phyloP scores from a whole-genome alignment of 2,329 filamentous ascomycete species.

The Acrocalymma vagum region DNA sequence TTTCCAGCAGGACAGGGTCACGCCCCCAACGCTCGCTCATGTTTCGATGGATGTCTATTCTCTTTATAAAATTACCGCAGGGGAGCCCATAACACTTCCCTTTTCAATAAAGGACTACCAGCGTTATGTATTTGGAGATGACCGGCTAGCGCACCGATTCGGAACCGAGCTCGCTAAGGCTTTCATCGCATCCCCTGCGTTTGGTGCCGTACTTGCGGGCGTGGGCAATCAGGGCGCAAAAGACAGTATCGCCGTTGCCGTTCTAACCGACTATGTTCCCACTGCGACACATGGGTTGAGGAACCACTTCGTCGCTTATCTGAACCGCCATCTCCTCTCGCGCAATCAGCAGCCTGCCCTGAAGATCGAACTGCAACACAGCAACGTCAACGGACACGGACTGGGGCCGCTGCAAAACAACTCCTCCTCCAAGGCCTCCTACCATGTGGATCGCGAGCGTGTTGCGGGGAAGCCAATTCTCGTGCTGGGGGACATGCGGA shows the following conservation, averaged over 20 bases:
- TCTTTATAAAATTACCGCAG: conserved; percentile 24
- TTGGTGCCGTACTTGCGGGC: conserved; percentile 11
- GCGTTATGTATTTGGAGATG: conserved; percentile 34
- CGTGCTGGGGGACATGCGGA: conserved; percentile 26
- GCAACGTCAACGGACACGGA: conserved; percentile 11
- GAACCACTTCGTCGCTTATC: conserved; percentile 29
- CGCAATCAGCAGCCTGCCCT: conserved; percentile 21
- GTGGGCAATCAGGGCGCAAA: conserved; percentile 20
- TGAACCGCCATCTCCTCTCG: conserved; percentile 31
- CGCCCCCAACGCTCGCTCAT: conserved; percentile 21
- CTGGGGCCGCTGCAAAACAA: conserved; percentile 7
- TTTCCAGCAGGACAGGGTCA: conserved; percentile 6
- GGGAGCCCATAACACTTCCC: conserved; percentile 22
- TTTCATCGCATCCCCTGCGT: conserved; percentile 23
- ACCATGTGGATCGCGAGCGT: conserved; percentile 25
- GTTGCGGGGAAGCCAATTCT: conserved; percentile 20
- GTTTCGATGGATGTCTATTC: conserved; percentile 29
- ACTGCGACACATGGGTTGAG: conserved; percentile 30
- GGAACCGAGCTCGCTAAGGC: conserved; percentile 36
- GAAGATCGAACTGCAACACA: conserved; percentile 23
- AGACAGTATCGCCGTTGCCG: conserved; percentile 29
- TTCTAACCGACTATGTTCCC: conserved; percentile 29
- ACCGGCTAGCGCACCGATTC: conserved; percentile 30
- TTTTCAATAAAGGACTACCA: conserved; percentile 31
- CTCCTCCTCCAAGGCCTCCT: conserved; percentile 10